A percentile compares a stretch with the other conserved stretches of the same genome.
These are phyloP conservation scores for Plasmodium sp. DNA, from an alignment of 169 alveolate species.

Conservation along the genomic window DNA sequence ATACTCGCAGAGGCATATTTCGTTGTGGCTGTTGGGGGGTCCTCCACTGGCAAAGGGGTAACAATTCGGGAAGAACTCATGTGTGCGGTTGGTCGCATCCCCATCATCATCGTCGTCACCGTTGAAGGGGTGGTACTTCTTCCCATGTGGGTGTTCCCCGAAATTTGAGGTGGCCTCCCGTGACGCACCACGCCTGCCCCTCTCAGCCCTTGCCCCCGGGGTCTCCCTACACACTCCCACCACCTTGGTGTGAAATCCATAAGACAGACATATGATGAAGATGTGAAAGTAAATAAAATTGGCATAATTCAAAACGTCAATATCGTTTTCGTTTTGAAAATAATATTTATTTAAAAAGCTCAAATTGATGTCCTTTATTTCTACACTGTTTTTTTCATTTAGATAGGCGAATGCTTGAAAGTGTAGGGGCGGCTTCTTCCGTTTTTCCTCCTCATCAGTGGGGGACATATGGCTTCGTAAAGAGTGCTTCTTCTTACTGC, in stretches of 20 bases:
- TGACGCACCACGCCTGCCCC: not conserved
- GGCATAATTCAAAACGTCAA: conserved; percentile 61
- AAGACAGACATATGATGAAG: conserved; percentile 47
- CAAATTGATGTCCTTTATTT: conserved; percentile 40
- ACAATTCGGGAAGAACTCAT: not conserved
- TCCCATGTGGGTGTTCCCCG: not conserved
- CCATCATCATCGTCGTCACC: not conserved
- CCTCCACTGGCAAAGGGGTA: not conserved
- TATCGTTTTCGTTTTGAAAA: conserved; percentile 53
- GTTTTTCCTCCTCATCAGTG: not conserved
- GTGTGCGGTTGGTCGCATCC: not conserved
- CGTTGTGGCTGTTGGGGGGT: not conserved
- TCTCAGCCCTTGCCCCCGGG: not conserved
- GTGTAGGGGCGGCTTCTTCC: conserved; percentile 15
- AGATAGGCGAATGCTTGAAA: conserved; percentile 36
- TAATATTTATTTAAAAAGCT: conserved; percentile 56
- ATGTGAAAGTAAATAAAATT: conserved; percentile 68
- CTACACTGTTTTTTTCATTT: conserved; percentile 26
- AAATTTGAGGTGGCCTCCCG: not conserved
- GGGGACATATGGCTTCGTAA: not conserved
- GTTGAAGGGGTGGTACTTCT: not conserved
- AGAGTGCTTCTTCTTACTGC: not conserved
- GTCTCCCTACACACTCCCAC: conserved; percentile 62
- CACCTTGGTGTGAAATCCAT: conserved; percentile 50
- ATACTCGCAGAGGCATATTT: conserved; percentile 52